Evolutionary conservation across 768 basidiomycete genomes (phyloP).

Genomic region (Suillus plorans): DNA sequence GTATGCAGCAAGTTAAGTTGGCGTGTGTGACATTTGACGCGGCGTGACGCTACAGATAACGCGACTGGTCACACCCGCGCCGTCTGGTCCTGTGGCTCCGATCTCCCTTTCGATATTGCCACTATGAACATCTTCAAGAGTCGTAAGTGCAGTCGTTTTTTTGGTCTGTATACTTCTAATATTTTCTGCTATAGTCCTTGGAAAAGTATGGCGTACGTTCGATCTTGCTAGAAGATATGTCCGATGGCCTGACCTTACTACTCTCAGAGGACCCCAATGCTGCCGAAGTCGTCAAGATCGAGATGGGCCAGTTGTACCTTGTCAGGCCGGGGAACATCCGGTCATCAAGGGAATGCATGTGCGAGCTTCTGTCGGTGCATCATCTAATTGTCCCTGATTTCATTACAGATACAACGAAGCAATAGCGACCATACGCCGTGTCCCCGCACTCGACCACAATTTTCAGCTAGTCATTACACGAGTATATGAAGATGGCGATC

Average conservation of each 20-base stretch:
- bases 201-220: constrained; percentile 92
- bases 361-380: constrained; percentile 28
- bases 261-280: constrained; percentile 86
- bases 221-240: constrained; percentile 15
- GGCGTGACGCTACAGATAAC: constrained; percentile 27
- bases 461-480: constrained; percentile 94
- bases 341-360: constrained; percentile 97
- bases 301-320: constrained; percentile 87
- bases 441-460: constrained; percentile 72
- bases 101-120: constrained; percentile 20
- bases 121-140: constrained; percentile 86
- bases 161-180: constrained; percentile 20
- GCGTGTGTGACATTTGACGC: constrained; percentile 10
- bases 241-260: constrained; percentile 23
- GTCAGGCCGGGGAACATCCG: constrained; percentile 90
- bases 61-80: constrained; percentile 23
- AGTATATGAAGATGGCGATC: constrained; percentile 96
- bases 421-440: constrained; percentile 88
- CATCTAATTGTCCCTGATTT: constrained; percentile 3
- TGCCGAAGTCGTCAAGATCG: constrained; percentile 92
- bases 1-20: not conserved
- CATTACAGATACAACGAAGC: constrained; percentile 85
- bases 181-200: constrained; percentile 56
- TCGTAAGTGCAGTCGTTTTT: constrained; percentile 46
- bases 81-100: constrained; percentile 11